Percentiles rank a stretch among this genome's conserved stretches.
Conservation (phyloP, 2,329 filamentous ascomycete species). For the Aureobasidium vineae region DNA sequence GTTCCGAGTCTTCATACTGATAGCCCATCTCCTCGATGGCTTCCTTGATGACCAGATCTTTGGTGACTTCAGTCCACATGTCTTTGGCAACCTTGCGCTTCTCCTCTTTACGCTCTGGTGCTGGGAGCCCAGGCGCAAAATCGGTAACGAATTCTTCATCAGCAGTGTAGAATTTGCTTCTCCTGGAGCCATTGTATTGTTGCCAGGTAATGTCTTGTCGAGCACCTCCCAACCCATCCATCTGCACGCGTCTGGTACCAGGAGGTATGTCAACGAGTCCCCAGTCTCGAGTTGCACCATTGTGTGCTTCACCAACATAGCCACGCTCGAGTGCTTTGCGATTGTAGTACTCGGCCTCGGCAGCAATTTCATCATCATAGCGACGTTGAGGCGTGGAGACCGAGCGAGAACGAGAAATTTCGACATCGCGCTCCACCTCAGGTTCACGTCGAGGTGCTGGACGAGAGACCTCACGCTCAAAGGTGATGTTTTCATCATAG, state of each 20-base stretch:
- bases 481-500: constrained; percentile 67
- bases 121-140: constrained; percentile 37
- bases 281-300: constrained; percentile 75
- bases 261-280: constrained; percentile 80
- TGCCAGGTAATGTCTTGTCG: constrained; percentile 75
- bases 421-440: constrained; percentile 25
- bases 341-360: constrained; percentile 61
- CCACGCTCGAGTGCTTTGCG: constrained; percentile 68
- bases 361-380: constrained; percentile 52
- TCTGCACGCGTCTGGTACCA: constrained; percentile 74
- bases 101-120: constrained; percentile 23
- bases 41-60: constrained; percentile 82
- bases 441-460: constrained; percentile 13
- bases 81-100: constrained; percentile 40
- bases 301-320: constrained; percentile 69
- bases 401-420: constrained; percentile 42
- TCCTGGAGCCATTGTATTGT: constrained; percentile 72
- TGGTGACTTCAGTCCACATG: constrained; percentile 97
- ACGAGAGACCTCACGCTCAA: constrained; percentile 41
- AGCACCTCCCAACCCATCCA: constrained; percentile 76
- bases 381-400: constrained; percentile 46
- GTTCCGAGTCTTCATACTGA: constrained; percentile 84
- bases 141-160: constrained; percentile 53
- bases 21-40: constrained; percentile 84
- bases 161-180: constrained; percentile 71